These are phyloP conservation scores for Sporothrix humicola DNA, from an alignment of 2,329 filamentous ascomycete genomes.

Conservation along the genomic window DNA sequence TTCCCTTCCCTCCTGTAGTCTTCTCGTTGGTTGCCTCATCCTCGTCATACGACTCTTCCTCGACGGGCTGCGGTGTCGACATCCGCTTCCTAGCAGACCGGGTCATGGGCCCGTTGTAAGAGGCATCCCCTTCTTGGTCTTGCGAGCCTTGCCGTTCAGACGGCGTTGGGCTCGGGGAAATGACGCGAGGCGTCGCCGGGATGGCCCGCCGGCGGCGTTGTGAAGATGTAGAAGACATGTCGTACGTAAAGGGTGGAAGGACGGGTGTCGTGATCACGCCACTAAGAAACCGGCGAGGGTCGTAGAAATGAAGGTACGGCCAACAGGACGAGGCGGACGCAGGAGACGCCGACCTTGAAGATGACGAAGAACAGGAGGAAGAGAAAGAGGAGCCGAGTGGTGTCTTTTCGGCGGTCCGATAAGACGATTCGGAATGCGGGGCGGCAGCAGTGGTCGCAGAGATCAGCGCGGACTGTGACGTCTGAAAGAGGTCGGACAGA, in stretches of 20 bases:
- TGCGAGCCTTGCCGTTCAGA: slow-evolving; percentile 61
- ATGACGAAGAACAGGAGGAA: slow-evolving; percentile 38
- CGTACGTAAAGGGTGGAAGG: slow-evolving; percentile 63
- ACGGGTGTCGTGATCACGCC: slow-evolving; percentile 62
- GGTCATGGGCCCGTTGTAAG: slow-evolving; percentile 74
- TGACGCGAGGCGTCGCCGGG: slow-evolving; percentile 82
- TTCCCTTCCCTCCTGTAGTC: not conserved
- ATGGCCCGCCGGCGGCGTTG: slow-evolving; percentile 63
- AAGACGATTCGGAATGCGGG: slow-evolving; percentile 24
- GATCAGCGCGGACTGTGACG: slow-evolving; percentile 28
- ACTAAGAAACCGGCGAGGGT: slow-evolving; percentile 57
- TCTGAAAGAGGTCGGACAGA: slow-evolving; percentile 46
- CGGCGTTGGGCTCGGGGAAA: slow-evolving; percentile 82
- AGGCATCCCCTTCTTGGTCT: slow-evolving; percentile 49
- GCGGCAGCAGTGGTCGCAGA: slow-evolving; percentile 6
- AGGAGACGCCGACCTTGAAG: slow-evolving; percentile 36
- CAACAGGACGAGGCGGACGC: slow-evolving; percentile 36
- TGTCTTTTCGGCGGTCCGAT: slow-evolving; percentile 14
- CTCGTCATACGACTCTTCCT: slow-evolving; percentile 62
- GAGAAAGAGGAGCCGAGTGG: slow-evolving; percentile 38
- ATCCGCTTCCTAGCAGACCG: slow-evolving; percentile 70
- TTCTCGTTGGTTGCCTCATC: slow-evolving; percentile 44
- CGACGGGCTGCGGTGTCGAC: slow-evolving; percentile 61
- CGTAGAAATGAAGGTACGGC: slow-evolving; percentile 45
- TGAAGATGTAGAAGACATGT: slow-evolving; percentile 36